phyloP scores from a whole-genome alignment of 495 filamentous ascomycete species.

The Entonaema liquescens region DNA sequence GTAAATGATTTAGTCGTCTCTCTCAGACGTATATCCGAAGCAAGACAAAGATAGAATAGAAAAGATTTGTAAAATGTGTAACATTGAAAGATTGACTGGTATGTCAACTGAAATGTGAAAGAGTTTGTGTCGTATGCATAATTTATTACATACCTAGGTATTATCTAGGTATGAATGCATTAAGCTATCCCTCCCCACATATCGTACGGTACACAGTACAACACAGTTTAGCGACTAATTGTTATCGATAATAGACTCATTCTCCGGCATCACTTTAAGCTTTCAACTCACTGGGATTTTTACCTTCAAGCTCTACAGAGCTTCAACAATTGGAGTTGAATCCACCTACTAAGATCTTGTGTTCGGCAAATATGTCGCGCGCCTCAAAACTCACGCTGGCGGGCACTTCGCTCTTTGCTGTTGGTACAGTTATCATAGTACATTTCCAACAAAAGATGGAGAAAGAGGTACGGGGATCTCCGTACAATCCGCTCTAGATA shows the following conservation, averaged over 20 bases:
- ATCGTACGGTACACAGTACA: slow-evolving; percentile 20
- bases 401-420: slow-evolving; percentile 77
- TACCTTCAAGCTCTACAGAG: background rate
- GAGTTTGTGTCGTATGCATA: too few species aligned
- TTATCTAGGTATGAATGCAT: too few species aligned
- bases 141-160: too few species aligned
- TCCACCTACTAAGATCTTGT: background rate
- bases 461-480: slow-evolving; percentile 69
- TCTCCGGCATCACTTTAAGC: slow-evolving; percentile 17
- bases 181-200: background rate
- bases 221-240: background rate
- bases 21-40: too few species aligned
- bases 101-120: too few species aligned
- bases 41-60: too few species aligned
- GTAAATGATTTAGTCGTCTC: too few species aligned
- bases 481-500: background rate
- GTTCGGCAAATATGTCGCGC: slow-evolving; percentile 74
- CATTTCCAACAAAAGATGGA: slow-evolving; percentile 89
- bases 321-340: background rate
- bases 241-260: slow-evolving; percentile 28
- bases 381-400: slow-evolving; percentile 87
- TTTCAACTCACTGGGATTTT: background rate
- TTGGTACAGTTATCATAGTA: slow-evolving; percentile 82
- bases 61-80: too few species aligned
- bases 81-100: too few species aligned